Percentiles rank a stretch among this genome's conserved stretches.
Evolutionary conservation across 176 grass and related monocot genomes (phyloP).

Genomic region (Carex pumila): DNA sequence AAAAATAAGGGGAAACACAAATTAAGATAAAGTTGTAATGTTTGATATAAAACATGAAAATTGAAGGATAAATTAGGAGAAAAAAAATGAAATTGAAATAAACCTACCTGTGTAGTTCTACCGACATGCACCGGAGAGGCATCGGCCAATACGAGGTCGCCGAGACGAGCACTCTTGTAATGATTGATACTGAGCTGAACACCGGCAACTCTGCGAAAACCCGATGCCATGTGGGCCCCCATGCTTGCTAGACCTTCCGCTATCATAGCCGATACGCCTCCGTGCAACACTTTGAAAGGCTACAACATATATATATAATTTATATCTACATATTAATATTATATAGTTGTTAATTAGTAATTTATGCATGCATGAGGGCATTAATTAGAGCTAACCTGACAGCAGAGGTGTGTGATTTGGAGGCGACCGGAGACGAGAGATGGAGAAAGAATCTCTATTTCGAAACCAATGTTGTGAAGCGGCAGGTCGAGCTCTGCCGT

Average conservation of each 20-base stretch:
- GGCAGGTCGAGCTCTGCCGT: conserved; percentile 42
- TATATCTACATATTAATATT: too few species aligned
- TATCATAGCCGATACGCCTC: conserved; percentile 69
- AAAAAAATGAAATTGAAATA: too few species aligned
- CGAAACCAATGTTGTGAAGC: conserved; percentile 58
- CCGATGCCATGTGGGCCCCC: conserved; percentile 86
- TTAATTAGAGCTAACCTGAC: conserved; percentile 35
- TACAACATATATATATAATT: too few species aligned
- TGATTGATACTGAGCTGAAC: conserved; percentile 92
- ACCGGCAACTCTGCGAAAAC: conserved; percentile 63
- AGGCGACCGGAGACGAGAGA: conserved; percentile 46
- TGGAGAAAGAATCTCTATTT: conserved; percentile 55
- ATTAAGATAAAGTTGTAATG: too few species aligned
- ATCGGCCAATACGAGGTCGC: conserved; percentile 60
- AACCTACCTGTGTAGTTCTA: conserved; percentile 36
- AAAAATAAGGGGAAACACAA: too few species aligned
- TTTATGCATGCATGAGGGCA: too few species aligned
- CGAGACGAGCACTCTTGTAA: conserved; percentile 51
- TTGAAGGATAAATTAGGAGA: too few species aligned
- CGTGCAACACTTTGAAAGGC: conserved; percentile 90
- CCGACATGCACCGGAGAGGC: conserved; percentile 59
- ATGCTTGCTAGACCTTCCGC: conserved; percentile 81
- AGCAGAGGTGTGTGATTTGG: conserved; percentile 47
- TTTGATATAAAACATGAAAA: too few species aligned
- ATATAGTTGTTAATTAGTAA: too few species aligned